Conservation (phyloP, 441 rosid genomes). For the Populus hybrid region DNA sequence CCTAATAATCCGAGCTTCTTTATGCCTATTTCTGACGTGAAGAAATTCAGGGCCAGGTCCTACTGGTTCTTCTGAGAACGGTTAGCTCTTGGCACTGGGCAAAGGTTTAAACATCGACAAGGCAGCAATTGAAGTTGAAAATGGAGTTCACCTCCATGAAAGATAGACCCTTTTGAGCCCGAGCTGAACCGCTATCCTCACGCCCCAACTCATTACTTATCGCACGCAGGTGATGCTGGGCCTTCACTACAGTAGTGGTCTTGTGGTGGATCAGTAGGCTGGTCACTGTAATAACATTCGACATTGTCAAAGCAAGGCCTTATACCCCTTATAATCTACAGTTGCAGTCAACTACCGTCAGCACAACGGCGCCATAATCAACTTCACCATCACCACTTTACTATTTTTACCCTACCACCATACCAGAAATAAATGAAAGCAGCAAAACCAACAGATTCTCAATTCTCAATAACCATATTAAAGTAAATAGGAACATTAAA, state of each 20-base stretch:
- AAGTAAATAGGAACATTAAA: background rate
- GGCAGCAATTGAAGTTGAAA: background rate
- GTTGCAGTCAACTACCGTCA: too few species aligned
- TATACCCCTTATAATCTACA: too few species aligned
- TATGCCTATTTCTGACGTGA: background rate
- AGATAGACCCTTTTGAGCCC: background rate
- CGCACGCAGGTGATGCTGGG: background rate
- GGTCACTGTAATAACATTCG: background rate
- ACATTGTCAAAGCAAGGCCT: background rate
- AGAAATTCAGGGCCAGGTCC: too few species aligned
- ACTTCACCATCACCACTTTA: background rate
- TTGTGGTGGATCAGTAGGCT: background rate
- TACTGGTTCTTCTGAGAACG: background rate
- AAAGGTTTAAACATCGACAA: background rate
- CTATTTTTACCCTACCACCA: background rate
- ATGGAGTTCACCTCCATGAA: background rate
- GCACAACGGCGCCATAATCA: too few species aligned
- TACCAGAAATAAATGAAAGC: background rate
- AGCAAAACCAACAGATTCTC: background rate
- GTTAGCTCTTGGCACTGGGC: background rate
- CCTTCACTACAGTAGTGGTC: background rate
- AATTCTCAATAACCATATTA: background rate
- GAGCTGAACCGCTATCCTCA: background rate
- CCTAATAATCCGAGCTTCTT: background rate
- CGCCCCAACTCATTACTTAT: background rate